A percentile compares a stretch with the other conserved stretches of the same genome.
These are phyloP conservation scores for Talaromyces wortmannii DNA, from an alignment of 495 filamentous ascomycete species.

Conservation along the genomic window DNA sequence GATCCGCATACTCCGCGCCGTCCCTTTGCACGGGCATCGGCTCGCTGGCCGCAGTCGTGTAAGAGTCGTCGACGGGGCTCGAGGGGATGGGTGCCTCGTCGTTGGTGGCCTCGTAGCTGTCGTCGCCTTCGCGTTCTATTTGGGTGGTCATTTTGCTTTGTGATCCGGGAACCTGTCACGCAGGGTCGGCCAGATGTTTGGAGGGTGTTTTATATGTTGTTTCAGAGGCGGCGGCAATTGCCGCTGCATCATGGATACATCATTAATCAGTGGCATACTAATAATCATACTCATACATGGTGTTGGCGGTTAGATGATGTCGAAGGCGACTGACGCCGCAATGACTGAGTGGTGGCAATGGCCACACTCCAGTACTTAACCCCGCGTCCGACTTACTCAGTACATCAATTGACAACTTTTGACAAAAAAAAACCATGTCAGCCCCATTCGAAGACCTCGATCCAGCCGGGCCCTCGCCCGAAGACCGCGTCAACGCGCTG, in stretches of 20 bases:
- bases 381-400: neutral
- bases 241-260: too few relatives aligned
- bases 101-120: conserved; percentile 19
- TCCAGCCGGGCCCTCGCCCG: conserved; percentile 7
- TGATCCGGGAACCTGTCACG: neutral
- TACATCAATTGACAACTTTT: neutral
- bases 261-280: too few relatives aligned
- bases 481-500: conserved; percentile 16
- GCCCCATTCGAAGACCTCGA: conserved; percentile 9
- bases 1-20: conserved; percentile 14
- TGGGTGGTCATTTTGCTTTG: conserved; percentile 14
- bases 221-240: too few relatives aligned
- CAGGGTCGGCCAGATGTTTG: neutral
- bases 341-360: neutral
- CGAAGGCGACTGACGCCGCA: too few relatives aligned
- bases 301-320: too few relatives aligned
- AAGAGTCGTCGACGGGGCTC: conserved; percentile 11
- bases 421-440: conserved; percentile 10
- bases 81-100: conserved; percentile 15
- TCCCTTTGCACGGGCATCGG: conserved; percentile 6
- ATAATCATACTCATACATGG: too few relatives aligned
- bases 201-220: neutral
- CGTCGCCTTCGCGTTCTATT: conserved; percentile 21
- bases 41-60: neutral
- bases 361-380: neutral